Conservation (phyloP, 495 filamentous ascomycete species). For the Xylaria longipes region DNA sequence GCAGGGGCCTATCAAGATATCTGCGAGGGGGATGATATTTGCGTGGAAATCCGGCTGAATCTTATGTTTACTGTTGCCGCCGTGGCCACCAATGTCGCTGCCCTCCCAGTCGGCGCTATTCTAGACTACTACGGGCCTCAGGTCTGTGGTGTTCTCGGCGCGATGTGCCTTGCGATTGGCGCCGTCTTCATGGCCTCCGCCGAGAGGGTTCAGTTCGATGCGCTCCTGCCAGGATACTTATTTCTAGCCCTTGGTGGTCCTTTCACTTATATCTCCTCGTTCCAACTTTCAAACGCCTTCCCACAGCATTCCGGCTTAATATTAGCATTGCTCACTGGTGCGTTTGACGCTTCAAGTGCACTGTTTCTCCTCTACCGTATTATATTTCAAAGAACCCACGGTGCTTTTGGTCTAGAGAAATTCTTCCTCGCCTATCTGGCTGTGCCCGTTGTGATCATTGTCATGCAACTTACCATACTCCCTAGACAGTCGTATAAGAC, state of each 20-base stretch:
- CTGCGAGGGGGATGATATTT: conserved; percentile 64
- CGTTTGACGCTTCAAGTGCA: conserved; percentile 89
- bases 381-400: conserved; percentile 67
- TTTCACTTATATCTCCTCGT: conserved; percentile 88
- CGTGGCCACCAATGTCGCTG: conserved; percentile 79
- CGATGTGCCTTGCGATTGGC: conserved; percentile 71
- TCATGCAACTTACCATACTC: conserved; percentile 77
- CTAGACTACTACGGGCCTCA: conserved; percentile 84
- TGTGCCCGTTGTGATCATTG: conserved; percentile 73
- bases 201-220: conserved; percentile 67
- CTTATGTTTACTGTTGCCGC: conserved; percentile 95
- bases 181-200: conserved; percentile 75
- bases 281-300: conserved; percentile 93
- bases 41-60: conserved; percentile 82
- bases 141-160: conserved; percentile 75
- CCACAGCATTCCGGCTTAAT: conserved; percentile 85
- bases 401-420: conserved; percentile 65
- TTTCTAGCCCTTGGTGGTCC: conserved; percentile 85
- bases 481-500: conserved; percentile 86
- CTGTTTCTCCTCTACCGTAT: conserved; percentile 86
- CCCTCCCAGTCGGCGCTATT: conserved; percentile 84
- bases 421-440: conserved; percentile 82
- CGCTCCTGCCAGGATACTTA: conserved; percentile 78
- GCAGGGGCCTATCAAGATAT: conserved; percentile 75
- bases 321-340: conserved; percentile 82